Percentiles rank a stretch among this genome's conserved stretches.
These are phyloP conservation scores for Carex parvula DNA, from an alignment of 176 grass and related monocot genomes.

Conservation along the genomic window DNA sequence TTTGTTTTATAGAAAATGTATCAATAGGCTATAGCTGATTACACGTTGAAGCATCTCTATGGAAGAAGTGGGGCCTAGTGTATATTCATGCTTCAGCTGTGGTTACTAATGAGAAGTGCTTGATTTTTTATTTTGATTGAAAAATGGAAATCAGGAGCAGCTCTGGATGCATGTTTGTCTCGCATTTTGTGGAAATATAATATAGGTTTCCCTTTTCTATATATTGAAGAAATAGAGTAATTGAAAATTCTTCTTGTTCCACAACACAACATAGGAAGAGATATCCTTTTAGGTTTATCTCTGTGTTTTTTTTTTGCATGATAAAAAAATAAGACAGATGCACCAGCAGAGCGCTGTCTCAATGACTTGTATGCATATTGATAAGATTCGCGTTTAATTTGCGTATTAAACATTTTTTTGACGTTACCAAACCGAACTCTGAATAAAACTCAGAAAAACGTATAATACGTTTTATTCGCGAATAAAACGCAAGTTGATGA, in stretches of 20 bases:
- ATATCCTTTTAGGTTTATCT: not conserved
- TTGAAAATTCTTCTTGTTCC: not conserved
- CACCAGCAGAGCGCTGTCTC: not conserved
- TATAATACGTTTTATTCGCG: too few species aligned
- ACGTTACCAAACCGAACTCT: too few species aligned
- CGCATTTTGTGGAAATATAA: not conserved
- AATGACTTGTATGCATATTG: too few species aligned
- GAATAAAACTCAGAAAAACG: too few species aligned
- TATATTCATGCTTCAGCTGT: conserved; percentile 3
- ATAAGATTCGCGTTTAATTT: too few species aligned
- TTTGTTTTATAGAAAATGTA: conserved; percentile 1
- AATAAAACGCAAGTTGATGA: too few species aligned
- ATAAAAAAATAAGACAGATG: not conserved
- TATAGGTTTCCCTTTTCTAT: not conserved
- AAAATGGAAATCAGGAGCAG: not conserved
- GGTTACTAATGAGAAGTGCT: not conserved
- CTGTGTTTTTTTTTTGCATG: too few species aligned
- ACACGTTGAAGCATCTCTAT: not conserved
- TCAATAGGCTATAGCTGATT: not conserved
- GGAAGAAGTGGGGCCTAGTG: not conserved
- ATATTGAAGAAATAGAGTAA: not conserved
- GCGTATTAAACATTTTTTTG: too few species aligned
- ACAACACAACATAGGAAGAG: not conserved
- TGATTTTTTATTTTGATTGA: not conserved
- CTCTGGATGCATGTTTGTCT: not conserved